Conservation (phyloP, 202 grass and related monocot species). For the Hordeum pubiflorum region DNA sequence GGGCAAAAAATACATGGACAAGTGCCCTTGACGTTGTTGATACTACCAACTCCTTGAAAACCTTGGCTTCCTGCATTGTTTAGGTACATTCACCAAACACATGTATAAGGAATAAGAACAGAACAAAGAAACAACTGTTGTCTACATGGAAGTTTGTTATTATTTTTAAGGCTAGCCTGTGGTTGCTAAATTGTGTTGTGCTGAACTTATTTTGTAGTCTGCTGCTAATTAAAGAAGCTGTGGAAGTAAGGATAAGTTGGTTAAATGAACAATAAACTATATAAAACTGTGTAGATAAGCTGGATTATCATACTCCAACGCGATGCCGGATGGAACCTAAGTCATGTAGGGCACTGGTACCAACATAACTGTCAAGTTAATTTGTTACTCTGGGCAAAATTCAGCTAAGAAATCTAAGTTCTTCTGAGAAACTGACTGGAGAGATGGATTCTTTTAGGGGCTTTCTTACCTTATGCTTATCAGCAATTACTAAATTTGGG, state of each 20-base stretch:
- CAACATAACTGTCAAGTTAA: neutral
- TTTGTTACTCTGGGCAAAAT: neutral
- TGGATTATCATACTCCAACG: neutral
- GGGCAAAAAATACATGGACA: constrained; percentile 90
- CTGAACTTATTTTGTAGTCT: neutral
- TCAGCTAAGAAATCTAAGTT: neutral
- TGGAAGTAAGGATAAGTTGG: neutral
- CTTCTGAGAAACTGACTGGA: constrained; percentile 1
- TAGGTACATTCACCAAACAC: neutral
- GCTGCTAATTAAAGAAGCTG: neutral
- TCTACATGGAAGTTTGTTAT: neutral
- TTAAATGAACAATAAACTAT: neutral
- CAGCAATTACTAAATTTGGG: neutral
- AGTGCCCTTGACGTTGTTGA: constrained; percentile 74
- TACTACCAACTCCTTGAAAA: constrained; percentile 89
- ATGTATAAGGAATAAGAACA: neutral
- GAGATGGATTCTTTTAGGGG: neutral
- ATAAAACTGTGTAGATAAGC: neutral
- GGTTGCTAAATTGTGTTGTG: neutral
- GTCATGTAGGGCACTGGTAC: neutral
- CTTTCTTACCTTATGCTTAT: neutral
- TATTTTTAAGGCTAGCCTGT: neutral
- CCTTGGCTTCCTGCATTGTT: constrained; percentile 68
- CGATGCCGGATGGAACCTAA: neutral
- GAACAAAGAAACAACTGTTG: neutral